Evolutionary conservation across 108 stramenopile species (phyloP).

Genomic region (Ochromonas danica): DNA sequence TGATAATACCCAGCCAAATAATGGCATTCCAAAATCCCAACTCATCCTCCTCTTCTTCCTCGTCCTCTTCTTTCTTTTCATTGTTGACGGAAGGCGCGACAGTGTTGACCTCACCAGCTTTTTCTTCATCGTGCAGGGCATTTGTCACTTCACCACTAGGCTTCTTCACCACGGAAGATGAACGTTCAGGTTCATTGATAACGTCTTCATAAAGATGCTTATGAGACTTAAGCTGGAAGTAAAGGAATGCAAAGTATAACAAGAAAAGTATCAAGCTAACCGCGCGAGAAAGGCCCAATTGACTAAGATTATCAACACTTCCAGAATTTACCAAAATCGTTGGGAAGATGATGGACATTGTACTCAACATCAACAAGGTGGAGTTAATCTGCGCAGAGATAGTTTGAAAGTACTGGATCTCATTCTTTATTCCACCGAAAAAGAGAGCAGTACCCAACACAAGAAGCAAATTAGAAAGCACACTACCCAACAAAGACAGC

Average conservation of each 20-base stretch:
- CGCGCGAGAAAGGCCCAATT: slow-evolving; percentile 61
- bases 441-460: slow-evolving; percentile 94
- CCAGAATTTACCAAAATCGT: background rate
- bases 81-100: background rate
- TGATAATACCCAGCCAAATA: slow-evolving; percentile 64
- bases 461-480: slow-evolving; percentile 87
- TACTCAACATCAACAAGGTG: background rate
- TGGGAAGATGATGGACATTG: background rate
- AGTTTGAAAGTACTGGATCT: slow-evolving; percentile 62
- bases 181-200: background rate
- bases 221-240: slow-evolving; percentile 90
- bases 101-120: too few species aligned
- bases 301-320: background rate
- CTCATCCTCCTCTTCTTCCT: slow-evolving; percentile 69
- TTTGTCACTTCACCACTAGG: background rate
- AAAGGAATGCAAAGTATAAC: slow-evolving; percentile 81
- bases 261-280: slow-evolving; percentile 78
- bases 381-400: slow-evolving; percentile 7
- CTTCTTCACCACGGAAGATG: too few species aligned
- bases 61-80: slow-evolving; percentile 41
- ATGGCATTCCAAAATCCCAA: slow-evolving; percentile 63
- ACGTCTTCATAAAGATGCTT: slow-evolving; percentile 15
- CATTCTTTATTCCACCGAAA: slow-evolving; percentile 77
- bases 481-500: slow-evolving; percentile 87
- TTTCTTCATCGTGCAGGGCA: background rate